Conservation (phyloP, 257 asterid genomes). For the Solanum tacnaense region DNA sequence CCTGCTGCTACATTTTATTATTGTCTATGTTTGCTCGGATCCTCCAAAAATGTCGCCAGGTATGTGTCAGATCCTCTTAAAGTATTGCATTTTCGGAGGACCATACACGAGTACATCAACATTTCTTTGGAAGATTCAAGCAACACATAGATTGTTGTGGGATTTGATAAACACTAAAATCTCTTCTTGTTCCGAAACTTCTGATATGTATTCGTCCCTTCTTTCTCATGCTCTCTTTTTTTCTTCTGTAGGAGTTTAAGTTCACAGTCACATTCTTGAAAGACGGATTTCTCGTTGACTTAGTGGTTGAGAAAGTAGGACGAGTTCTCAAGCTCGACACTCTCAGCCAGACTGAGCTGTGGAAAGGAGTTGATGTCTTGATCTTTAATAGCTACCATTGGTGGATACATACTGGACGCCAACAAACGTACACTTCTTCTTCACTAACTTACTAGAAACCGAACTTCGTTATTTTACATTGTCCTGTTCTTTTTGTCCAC, state of each 20-base stretch:
- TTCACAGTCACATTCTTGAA: constrained; percentile 32
- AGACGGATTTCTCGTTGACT: constrained; percentile 56
- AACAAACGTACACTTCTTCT: constrained; percentile 22
- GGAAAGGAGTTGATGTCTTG: constrained; percentile 38
- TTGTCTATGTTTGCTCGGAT: background rate
- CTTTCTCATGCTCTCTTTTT: background rate
- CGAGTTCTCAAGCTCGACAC: constrained; percentile 47
- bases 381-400: constrained; percentile 72
- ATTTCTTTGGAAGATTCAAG: background rate
- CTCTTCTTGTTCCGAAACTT: background rate
- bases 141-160: background rate
- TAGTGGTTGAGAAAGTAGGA: constrained; percentile 19
- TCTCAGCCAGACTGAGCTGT: constrained; percentile 20
- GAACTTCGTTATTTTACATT: background rate
- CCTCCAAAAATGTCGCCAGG: background rate
- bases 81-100: background rate
- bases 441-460: background rate
- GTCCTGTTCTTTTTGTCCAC: background rate
- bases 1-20: background rate
- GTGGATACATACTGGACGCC: constrained; percentile 65
- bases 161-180: background rate
- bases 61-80: background rate
- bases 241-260: constrained; percentile 24
- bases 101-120: background rate
- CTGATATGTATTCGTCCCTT: background rate